phyloP scores from a whole-genome alignment of 495 filamentous ascomycete species.

The Terfezia boudieri region DNA sequence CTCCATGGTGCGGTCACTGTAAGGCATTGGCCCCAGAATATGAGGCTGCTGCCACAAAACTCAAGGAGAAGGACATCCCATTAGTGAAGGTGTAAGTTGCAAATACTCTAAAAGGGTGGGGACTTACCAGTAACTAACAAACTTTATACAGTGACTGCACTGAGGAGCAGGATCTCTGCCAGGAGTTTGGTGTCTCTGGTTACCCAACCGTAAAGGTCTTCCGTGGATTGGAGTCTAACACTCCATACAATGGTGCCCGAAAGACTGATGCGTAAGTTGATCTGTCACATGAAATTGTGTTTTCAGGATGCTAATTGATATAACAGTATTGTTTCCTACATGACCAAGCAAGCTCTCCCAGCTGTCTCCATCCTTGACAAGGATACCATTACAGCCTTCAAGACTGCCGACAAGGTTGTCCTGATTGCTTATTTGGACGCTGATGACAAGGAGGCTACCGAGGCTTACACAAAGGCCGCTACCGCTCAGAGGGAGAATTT shows the following conservation, averaged over 20 bases:
- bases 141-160: conserved; percentile 36
- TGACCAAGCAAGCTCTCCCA: conserved; percentile 94
- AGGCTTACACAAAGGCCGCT: conserved; percentile 57
- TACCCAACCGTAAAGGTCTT: conserved; percentile 98
- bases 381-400: conserved; percentile 79
- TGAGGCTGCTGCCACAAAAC: conserved; percentile 71
- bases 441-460: conserved; percentile 65
- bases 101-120: background rate
- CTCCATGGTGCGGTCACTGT: conserved; percentile 63
- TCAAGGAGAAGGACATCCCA: conserved; percentile 89
- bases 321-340: conserved; percentile 78
- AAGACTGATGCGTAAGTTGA: conserved; percentile 66
- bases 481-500: conserved; percentile 72
- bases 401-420: conserved; percentile 93
- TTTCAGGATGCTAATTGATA: conserved; percentile 15
- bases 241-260: conserved; percentile 68
- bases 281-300: background rate
- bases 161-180: conserved; percentile 76
- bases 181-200: conserved; percentile 72
- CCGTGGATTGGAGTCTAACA: conserved; percentile 66
- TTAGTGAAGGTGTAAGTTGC: conserved; percentile 51
- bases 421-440: conserved; percentile 68
- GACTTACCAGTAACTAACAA: background rate
- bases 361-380: conserved; percentile 62
- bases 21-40: conserved; percentile 69